Conservation (phyloP, 805 yeast species). For the Ogataea haglerorum region DNA sequence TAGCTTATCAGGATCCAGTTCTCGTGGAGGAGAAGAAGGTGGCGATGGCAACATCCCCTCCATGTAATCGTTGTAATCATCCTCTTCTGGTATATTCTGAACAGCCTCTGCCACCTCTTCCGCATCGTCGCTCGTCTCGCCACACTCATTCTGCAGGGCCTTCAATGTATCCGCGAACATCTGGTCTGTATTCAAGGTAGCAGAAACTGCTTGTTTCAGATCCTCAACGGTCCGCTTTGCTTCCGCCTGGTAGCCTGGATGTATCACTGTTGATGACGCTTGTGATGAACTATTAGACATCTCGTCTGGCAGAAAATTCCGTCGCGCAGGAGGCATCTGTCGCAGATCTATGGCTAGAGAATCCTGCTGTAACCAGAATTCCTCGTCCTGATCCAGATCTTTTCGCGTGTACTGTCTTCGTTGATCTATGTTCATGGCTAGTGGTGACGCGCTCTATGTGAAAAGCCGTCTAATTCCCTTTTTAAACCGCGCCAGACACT, state of each 20-base stretch:
- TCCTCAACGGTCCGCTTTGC: constrained; percentile 10
- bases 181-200: constrained; percentile 26
- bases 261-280: constrained; percentile 30
- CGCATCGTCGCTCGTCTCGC: not conserved
- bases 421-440: constrained; percentile 6
- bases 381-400: constrained; percentile 23
- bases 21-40: constrained; percentile 77
- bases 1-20: constrained; percentile 74
- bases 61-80: constrained; percentile 40
- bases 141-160: constrained; percentile 1
- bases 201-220: constrained; percentile 11
- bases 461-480: not conserved
- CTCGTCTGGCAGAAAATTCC: constrained; percentile 11
- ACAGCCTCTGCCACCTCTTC: constrained; percentile 5
- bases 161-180: constrained; percentile 13
- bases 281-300: constrained; percentile 26
- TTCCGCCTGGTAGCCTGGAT: constrained; percentile 11
- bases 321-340: constrained; percentile 12
- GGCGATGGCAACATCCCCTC: constrained; percentile 54
- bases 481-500: not conserved
- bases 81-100: constrained; percentile 20
- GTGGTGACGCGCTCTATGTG: not conserved
- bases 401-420: constrained; percentile 21
- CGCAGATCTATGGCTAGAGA: constrained; percentile 13
- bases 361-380: constrained; percentile 19